A percentile compares a stretch with the other conserved stretches of the same genome.
Conservation (phyloP, 257 asterid genomes). For the Anisodus tanguticus region DNA sequence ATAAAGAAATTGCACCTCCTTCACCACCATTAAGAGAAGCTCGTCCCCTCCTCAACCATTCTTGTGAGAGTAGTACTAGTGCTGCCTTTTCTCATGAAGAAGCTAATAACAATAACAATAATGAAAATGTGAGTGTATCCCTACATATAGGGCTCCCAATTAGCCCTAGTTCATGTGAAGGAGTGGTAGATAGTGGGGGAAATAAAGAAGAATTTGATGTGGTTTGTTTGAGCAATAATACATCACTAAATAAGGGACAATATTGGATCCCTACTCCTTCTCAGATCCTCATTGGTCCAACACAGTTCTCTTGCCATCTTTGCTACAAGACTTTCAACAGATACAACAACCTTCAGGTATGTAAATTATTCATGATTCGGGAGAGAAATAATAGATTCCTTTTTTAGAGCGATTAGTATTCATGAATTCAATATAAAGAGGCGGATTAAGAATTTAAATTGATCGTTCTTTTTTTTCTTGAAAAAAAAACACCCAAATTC, state of each 20-base stretch:
- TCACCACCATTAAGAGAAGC: conserved; percentile 55
- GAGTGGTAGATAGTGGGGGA: conserved; percentile 22
- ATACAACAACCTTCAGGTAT: conserved; percentile 90
- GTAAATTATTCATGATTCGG: no score
- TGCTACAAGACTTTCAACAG: conserved; percentile 87
- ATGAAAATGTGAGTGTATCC: conserved; percentile 44
- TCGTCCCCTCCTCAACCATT: conserved; percentile 71
- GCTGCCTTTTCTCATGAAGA: conserved; percentile 22
- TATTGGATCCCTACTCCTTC: conserved; percentile 85
- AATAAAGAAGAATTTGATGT: conserved; percentile 41
- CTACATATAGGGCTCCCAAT: conserved; percentile 75
- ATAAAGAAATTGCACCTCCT: conserved; percentile 23
- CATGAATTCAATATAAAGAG: not conserved
- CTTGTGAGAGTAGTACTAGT: conserved; percentile 26
- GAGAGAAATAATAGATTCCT: no score
- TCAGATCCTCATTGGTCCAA: conserved; percentile 85
- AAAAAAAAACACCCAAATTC: no score
- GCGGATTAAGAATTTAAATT: not conserved
- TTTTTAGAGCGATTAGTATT: not conserved
- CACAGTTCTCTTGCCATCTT: conserved; percentile 82
- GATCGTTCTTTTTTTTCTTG: no score
- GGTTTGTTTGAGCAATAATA: conserved; percentile 53
- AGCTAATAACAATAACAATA: not conserved
- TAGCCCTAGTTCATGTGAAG: conserved; percentile 51
- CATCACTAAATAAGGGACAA: conserved; percentile 59